Conservation (phyloP, 306 rosid genomes). For the Prunus mira region DNA sequence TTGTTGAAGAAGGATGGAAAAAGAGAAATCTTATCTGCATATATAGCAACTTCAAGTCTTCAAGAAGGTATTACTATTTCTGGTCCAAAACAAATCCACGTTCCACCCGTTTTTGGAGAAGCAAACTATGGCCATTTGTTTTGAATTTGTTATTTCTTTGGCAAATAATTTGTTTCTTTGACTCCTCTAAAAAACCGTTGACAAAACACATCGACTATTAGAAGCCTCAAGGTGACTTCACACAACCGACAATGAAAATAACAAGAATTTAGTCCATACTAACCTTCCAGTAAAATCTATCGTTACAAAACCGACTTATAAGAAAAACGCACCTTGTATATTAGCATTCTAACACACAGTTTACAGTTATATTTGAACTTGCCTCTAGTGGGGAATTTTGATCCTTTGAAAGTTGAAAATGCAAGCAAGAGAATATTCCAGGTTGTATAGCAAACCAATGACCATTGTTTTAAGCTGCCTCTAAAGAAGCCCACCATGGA, state of each 20-base stretch:
- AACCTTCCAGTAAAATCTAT: no score
- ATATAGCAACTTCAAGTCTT: not conserved
- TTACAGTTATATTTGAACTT: not conserved
- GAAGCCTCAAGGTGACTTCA: no score
- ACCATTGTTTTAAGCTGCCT: conserved; percentile 29
- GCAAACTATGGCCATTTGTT: not conserved
- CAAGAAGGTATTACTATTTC: not conserved
- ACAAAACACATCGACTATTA: not conserved
- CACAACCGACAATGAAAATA: no score
- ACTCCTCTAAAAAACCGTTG: no score
- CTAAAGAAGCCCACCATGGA: conserved; percentile 30
- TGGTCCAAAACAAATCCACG: not conserved
- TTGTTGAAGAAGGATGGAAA: not conserved
- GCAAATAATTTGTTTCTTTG: no score
- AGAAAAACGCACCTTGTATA: not conserved
- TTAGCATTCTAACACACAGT: not conserved
- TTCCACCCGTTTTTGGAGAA: not conserved
- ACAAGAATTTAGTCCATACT: no score
- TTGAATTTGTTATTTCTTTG: no score
- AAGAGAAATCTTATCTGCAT: not conserved
- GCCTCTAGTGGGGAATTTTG: not conserved
- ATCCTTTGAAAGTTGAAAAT: not conserved
- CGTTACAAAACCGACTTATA: not conserved
- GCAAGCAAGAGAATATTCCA: conserved; percentile 41
- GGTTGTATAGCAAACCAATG: conserved; percentile 8